Evolutionary conservation across 768 basidiomycete genomes (phyloP).

Genomic region (Trametopsis cervina): DNA sequence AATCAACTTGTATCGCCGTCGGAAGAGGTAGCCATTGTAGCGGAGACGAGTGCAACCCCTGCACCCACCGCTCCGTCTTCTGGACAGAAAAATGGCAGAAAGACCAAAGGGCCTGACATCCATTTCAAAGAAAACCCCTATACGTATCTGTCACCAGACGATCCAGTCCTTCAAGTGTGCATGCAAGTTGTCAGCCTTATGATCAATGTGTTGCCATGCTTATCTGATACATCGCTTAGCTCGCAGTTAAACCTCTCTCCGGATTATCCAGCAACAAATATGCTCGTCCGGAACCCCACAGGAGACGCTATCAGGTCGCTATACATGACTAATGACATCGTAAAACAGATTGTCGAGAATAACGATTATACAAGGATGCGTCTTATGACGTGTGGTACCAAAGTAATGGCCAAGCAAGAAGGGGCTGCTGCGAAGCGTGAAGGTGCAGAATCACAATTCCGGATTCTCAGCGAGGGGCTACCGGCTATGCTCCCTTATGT

Average conservation of each 20-base stretch:
- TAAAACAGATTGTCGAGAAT: constrained; percentile 69
- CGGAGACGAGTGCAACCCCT: constrained; percentile 9
- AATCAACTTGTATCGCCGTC: background rate
- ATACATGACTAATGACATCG: constrained; percentile 82
- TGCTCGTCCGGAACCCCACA: constrained; percentile 82
- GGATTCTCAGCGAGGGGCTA: constrained; percentile 81
- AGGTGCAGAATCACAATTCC: constrained; percentile 53
- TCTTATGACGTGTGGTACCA: constrained; percentile 89
- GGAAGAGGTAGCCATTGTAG: constrained; percentile 8
- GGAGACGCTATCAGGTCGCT: constrained; percentile 71
- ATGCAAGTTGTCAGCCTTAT: constrained; percentile 44
- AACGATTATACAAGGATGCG: constrained; percentile 85
- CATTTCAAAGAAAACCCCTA: constrained; percentile 82
- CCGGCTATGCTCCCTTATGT: constrained; percentile 80
- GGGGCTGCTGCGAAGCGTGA: constrained; percentile 41
- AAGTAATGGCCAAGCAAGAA: constrained; percentile 89
- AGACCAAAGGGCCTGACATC: constrained; percentile 21
- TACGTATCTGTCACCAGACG: constrained; percentile 66
- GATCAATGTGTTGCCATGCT: background rate
- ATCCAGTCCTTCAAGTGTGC: constrained; percentile 65
- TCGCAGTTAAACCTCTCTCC: constrained; percentile 62
- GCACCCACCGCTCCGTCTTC: constrained; percentile 1
- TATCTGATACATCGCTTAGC: constrained; percentile 31
- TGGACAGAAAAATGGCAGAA: constrained; percentile 15
- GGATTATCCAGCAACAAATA: constrained; percentile 65